Percentiles rank a stretch among this genome's conserved stretches.
Conservation (phyloP, 2,329 filamentous ascomycete species). For the Alternaria gansuensis region DNA sequence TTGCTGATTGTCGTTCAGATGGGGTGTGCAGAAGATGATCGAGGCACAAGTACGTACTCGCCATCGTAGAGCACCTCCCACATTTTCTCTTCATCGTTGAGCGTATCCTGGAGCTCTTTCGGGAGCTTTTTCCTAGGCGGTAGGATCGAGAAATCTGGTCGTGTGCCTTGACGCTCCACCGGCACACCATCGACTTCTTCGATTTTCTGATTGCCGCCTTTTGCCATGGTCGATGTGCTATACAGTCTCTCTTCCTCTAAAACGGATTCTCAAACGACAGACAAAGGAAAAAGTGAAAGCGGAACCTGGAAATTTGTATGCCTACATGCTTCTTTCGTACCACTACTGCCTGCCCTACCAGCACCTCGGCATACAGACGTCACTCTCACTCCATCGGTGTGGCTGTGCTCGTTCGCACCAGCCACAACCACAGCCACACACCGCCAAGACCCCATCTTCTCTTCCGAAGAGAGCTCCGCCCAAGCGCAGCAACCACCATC, state of each 20-base stretch:
- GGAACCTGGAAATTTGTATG: neutral
- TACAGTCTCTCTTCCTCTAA: neutral
- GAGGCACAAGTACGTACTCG: constrained; percentile 66
- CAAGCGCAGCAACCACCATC: constrained; percentile 28
- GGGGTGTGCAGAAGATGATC: neutral
- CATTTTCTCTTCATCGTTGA: constrained; percentile 73
- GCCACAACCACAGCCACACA: constrained; percentile 6
- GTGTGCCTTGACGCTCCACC: constrained; percentile 54
- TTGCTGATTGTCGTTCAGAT: neutral
- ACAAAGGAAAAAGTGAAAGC: neutral
- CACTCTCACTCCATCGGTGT: constrained; percentile 11
- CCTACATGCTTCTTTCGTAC: constrained; percentile 4
- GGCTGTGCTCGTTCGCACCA: constrained; percentile 1
- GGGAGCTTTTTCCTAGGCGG: constrained; percentile 63
- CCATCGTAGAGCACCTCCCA: constrained; percentile 81
- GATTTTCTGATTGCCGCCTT: constrained; percentile 42
- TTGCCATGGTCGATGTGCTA: constrained; percentile 45
- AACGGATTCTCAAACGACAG: neutral
- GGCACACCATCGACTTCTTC: constrained; percentile 51
- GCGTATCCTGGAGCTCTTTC: constrained; percentile 63
- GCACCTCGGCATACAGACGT: constrained; percentile 17
- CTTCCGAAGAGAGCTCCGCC: constrained; percentile 33
- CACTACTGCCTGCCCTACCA: constrained; percentile 11
- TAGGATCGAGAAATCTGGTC: constrained; percentile 59
- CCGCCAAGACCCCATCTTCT: constrained; percentile 27